Base-by-base conservation (phyloP, 2,329 filamentous ascomycete genomes). In the Myriosclerotinia duriaeana region DNA sequence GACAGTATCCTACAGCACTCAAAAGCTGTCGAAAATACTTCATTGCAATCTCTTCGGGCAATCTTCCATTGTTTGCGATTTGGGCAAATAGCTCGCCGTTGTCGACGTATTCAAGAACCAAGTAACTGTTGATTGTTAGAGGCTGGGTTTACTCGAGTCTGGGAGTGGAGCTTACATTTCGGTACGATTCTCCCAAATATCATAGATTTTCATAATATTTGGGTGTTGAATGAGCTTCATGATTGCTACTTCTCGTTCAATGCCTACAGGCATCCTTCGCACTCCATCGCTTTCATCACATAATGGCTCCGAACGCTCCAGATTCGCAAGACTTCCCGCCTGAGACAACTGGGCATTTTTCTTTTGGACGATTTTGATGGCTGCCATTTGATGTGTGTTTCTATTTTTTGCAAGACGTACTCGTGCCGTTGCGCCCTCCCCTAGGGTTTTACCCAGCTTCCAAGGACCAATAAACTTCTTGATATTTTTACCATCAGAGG, bases 151-250 rank as follows among this genome's bases (percentile, higher is more conserved):
- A 22, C 14, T 5, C 14, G 30, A 46, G 9, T 55, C 11, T 42
- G 6, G 12, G 5, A 38, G 40, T 11, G 34, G 26, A 26, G 80
- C 91, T 81, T 82, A 97, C 91, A 99, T 89, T 78, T 99, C 93
- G 66, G 92, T 91, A 30, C 91, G 86, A 76, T 97, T 98, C 79
- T 99, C 95, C 94, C 94, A 99, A 40, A 99, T 94, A 79, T 99
- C 95, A 76, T 94, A 95, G 12, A 99, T 81, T 72, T 91, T 92
- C 78, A 97, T 93, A 73, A 98, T 94, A 77, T 98, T 95, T 7
- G 90, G 91, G 78, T 99, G 95, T 74, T 97, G 89, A 68, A 98
- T 91, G 67, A 98, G 84, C 79, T 97, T 98, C 85, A 99, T 92
- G 73, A 99, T 96, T 42, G 94, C 93, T 52, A 99, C 93, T 76